Evolutionary conservation across 2,329 filamentous ascomycete species (phyloP), one percentile per base, ranked within the genome.

Genomic region (Tolypocladium endophyticum): DNA sequence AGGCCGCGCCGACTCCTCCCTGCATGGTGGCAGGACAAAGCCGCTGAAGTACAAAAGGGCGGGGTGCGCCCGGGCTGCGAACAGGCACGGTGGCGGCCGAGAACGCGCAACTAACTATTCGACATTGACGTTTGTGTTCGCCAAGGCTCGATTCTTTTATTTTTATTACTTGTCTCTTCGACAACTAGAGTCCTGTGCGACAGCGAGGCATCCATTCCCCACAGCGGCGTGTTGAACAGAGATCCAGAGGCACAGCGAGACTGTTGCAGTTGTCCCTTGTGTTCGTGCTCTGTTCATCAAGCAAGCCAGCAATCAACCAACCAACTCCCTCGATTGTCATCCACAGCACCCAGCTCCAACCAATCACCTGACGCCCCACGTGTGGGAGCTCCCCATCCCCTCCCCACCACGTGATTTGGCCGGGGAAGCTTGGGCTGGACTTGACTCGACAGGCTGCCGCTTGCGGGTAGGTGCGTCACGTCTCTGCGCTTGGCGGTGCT

Each of bases 41-140:
- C 16, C 43, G 43, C 43, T n/a, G 7, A 33, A 58, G 59, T 60
- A 60, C 59, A 55, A 60, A 58, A 60, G 59, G 59, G 55, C 59
- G 59, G 56, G 59, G 59, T 58, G 55, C 38, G 54, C 59, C 55
- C 57, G 11, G 35, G 52, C 25, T 25, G 38, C 25, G 12, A 20
- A 35, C 20, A 14, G 33, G 47, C 2, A 41, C 39, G 30, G 11
- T 7, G 5, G 45, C 47, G 47, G 6, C 14, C 20, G 6, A 28
- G 25, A 30, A 9, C 9, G 47, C 30, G 25, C 47, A 28, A 9
- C 28, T 9, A 28, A 9, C 28, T 9, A n/a, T 20, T 53, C 20
- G 50, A n/a, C 50, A 12, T 23, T 53, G 50, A 35, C 14, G 3
- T 12, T 33, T 53, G 30, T 20, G n/a, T 14, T 20, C 12, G 20